Evolutionary conservation across 768 basidiomycete species (phyloP).

Genomic region (Cubamyces sp.): DNA sequence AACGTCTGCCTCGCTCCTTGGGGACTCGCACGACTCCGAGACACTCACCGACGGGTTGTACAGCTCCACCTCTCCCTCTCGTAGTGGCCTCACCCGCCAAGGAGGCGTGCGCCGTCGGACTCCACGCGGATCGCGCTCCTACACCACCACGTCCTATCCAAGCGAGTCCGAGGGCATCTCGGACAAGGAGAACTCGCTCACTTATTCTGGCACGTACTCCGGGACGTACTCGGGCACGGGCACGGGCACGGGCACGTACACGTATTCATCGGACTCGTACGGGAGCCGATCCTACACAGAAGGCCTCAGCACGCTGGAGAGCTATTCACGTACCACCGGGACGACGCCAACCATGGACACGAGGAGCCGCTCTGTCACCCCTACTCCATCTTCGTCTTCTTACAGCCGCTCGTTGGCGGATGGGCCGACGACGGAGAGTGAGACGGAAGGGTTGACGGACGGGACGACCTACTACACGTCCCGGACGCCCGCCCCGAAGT

Average conservation of each 20-base stretch:
- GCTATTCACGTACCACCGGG: slow-evolving; percentile 27
- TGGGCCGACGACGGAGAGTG: slow-evolving; percentile 9
- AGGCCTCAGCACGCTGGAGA: slow-evolving; percentile 35
- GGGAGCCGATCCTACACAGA: slow-evolving; percentile 14
- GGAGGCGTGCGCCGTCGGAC: slow-evolving; percentile 59
- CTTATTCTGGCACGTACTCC: slow-evolving; percentile 30
- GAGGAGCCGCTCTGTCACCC: slow-evolving; percentile 25
- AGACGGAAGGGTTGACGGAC: slow-evolving; percentile 15
- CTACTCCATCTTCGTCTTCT: slow-evolving; percentile 26
- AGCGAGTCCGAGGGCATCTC: slow-evolving; percentile 47
- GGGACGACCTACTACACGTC: slow-evolving; percentile 20
- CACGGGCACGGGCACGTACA: slow-evolving; percentile 30
- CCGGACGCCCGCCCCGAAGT: slow-evolving; percentile 10
- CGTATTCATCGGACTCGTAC: slow-evolving; percentile 17
- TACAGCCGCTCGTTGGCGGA: slow-evolving; percentile 22
- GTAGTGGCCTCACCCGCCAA: slow-evolving; percentile 55
- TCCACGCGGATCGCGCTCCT: slow-evolving; percentile 47
- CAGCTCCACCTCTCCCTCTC: slow-evolving; percentile 53
- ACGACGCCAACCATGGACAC: slow-evolving; percentile 16
- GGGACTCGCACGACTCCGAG: slow-evolving; percentile 62
- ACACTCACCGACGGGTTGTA: slow-evolving; percentile 34
- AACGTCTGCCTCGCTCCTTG: slow-evolving; percentile 58
- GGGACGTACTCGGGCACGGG: slow-evolving; percentile 31
- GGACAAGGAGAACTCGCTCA: slow-evolving; percentile 59
- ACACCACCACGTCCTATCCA: slow-evolving; percentile 47